Evolutionary conservation across 2,329 filamentous ascomycete species (phyloP).

Genomic region (Aspergillus ustus): DNA sequence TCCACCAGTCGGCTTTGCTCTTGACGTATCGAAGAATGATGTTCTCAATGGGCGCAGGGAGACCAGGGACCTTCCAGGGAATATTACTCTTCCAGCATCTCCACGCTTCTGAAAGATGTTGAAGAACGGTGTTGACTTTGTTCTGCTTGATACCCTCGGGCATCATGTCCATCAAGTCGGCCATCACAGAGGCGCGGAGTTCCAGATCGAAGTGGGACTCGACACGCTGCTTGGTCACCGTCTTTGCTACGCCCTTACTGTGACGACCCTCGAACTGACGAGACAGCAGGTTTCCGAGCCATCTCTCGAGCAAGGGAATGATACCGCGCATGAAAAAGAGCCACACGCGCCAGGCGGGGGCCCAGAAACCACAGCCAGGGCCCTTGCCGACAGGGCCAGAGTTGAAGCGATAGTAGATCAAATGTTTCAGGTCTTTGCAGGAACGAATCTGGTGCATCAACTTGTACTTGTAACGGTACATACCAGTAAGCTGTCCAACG

Average conservation of each 20-base stretch:
- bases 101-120: conserved; percentile 98
- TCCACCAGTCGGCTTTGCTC: conserved; percentile 99
- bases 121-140: conserved; percentile 96
- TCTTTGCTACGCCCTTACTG: conserved; percentile 98
- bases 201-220: conserved; percentile 98
- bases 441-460: conserved; percentile 99
- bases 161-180: conserved; percentile 99
- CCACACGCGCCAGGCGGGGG: conserved; percentile 98
- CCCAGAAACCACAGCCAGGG: conserved; percentile 98
- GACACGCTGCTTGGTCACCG: conserved; percentile 97
- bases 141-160: conserved; percentile 99
- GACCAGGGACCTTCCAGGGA: conserved; percentile 96
- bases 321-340: conserved; percentile 99
- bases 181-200: conserved; percentile 96
- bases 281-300: conserved; percentile 94
- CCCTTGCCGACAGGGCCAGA: conserved; percentile 95
- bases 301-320: conserved; percentile 92
- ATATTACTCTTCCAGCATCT: conserved; percentile 99
- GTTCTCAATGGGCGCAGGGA: conserved; percentile 97
- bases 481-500: conserved; percentile 95
- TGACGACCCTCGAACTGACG: conserved; percentile 98
- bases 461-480: conserved; percentile 99
- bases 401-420: conserved; percentile 99
- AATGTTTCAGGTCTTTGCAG: conserved; percentile 97
- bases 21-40: conserved; percentile 99